phyloP scores from a whole-genome alignment of 129 eudicot genomes.

The Silybum marianum region DNA sequence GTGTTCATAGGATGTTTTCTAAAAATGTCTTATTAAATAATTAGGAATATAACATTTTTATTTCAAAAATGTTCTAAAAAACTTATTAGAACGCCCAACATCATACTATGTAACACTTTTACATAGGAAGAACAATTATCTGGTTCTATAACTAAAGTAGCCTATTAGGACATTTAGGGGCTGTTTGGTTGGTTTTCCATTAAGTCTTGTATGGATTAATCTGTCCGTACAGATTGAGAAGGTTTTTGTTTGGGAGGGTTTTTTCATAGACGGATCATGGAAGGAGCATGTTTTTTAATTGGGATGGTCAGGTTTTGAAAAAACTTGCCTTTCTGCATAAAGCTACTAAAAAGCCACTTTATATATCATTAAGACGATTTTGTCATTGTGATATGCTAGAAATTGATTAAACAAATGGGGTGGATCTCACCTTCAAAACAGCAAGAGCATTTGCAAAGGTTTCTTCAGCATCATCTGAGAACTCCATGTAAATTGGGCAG shows the following conservation, averaged over 20 bases:
- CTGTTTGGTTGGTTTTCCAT: no score
- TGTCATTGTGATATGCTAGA: not conserved
- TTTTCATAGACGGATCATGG: no score
- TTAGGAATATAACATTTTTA: not conserved
- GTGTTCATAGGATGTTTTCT: not conserved
- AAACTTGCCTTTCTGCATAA: no score
- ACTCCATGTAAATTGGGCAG: constrained; percentile 84
- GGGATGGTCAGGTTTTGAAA: no score
- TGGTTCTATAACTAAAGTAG: not conserved
- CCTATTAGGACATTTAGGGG: no score
- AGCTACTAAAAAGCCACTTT: no score
- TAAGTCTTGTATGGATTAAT: no score
- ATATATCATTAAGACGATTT: no score
- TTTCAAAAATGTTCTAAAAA: not conserved
- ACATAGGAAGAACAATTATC: not conserved
- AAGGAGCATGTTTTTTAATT: no score
- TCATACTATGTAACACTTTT: not conserved
- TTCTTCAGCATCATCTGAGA: constrained; percentile 85
- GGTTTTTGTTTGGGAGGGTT: no score
- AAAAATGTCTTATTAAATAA: not conserved
- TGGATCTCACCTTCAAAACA: constrained; percentile 58
- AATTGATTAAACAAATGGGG: not conserved
- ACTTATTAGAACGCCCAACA: not conserved
- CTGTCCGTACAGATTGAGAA: no score
- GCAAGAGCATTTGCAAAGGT: constrained; percentile 73